Conservation (phyloP, 345 rosid genomes). For the Eucalyptus dawsonii region DNA sequence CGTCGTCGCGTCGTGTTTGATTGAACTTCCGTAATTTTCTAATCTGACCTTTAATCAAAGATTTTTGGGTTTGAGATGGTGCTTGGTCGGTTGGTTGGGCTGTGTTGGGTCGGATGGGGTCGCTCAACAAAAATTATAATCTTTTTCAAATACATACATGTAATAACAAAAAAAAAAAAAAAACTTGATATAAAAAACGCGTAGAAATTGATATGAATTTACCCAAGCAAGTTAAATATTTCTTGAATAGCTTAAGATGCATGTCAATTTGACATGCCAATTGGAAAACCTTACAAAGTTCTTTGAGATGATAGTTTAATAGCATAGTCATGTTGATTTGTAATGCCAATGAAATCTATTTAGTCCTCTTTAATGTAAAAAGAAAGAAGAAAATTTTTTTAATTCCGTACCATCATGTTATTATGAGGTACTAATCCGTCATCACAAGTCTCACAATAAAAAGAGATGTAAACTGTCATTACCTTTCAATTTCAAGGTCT, state of each 20-base stretch:
- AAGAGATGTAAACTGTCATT: not conserved
- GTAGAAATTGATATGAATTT: rapidly evolving
- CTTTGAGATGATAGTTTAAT: not conserved
- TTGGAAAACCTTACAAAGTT: too few relatives aligned
- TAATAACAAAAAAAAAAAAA: too few relatives aligned
- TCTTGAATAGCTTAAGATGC: too few relatives aligned
- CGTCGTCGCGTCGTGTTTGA: not conserved
- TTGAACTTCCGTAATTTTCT: not conserved
- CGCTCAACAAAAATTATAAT: not conserved
- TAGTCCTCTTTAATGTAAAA: rapidly evolving
- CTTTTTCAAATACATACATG: not conserved
- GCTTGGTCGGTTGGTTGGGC: not conserved
- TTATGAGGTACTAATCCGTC: rapidly evolving
- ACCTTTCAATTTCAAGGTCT: not conserved
- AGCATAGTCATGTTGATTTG: not conserved
- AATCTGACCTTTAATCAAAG: not conserved
- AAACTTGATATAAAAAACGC: rapidly evolving
- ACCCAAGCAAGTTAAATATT: too few relatives aligned
- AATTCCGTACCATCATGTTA: rapidly evolving
- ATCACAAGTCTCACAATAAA: rapidly evolving
- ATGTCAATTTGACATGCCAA: too few relatives aligned
- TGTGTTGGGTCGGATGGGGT: not conserved
- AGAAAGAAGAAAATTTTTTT: too few relatives aligned
- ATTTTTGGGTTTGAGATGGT: not conserved
- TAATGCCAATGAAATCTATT: rapidly evolving